Base-by-base conservation (phyloP, 352 stramenopile species). In the Phytophthora capsici region DNA sequence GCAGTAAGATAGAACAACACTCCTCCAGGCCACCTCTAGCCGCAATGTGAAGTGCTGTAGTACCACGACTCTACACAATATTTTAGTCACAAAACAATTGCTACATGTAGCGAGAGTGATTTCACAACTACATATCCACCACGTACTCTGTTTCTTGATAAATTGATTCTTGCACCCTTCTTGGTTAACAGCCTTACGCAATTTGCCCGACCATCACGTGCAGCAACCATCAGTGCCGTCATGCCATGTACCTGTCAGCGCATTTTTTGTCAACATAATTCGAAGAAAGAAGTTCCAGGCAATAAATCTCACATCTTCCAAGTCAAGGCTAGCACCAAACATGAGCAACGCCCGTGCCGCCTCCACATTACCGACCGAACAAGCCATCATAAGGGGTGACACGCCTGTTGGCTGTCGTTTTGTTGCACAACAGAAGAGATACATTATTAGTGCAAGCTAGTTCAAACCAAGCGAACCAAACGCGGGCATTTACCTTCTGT, bases 281-380 rank as follows among this genome's bases (percentile, higher is more conserved):
- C 3, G 28, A 34, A 34, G 7, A 34, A 34, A 4, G 28, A 34
- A 34, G 8, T n/a, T 32, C 23, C 30, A 32, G 8, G 8, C 7
- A 44, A 45, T 23, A 47, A 43, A 37, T 38, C 54, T 50, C 66
- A 94, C 86, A 77, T 95, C 87, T 78, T 95, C 87, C 23, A 93
- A 60, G 55, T 95, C 87, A 8, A 95, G 73, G 47, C 82, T 92
- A 16, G 87, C 85, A 20, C 87, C 86, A 77, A 91, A 95, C 85
- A 94, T 94, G 16, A 95, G 61, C 62, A 95, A 64, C 3, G 87
- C 87, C 0, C 87, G 78, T 12, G 84, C 83, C 1, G 79, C 87
- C 62, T 95, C 85, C n/a, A 95, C 78, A 61, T 95, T 95, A n/a
- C 85, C 87, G 1, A 91, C 84, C 3, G 87, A 94, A 46, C 85